phyloP scores from a whole-genome alignment of 2,329 filamentous ascomycete species.

The Colletotrichum endophyticum region DNA sequence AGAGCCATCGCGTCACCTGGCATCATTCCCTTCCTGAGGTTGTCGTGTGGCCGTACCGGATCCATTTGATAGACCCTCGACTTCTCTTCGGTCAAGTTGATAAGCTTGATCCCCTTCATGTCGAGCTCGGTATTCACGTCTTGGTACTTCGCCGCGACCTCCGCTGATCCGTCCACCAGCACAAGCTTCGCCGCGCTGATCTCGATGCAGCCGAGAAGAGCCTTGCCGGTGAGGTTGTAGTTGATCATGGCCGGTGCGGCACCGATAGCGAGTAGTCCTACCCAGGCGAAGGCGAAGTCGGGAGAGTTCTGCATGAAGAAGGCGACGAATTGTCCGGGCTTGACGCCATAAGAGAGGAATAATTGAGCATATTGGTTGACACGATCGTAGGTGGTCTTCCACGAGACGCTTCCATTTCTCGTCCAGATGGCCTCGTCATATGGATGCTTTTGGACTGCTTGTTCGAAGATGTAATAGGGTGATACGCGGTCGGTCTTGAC shows the following conservation, averaged over 20 bases:
- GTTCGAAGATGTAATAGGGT: constrained; percentile 70
- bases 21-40: constrained; percentile 56
- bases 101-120: constrained; percentile 55
- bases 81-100: constrained; percentile 45
- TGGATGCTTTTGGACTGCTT: constrained; percentile 54
- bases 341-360: constrained; percentile 63
- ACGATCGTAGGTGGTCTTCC: constrained; percentile 58
- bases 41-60: constrained; percentile 57
- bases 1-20: constrained; percentile 63
- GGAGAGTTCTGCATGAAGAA: constrained; percentile 72
- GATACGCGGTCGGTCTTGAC: constrained; percentile 59
- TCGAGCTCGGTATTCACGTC: constrained; percentile 58
- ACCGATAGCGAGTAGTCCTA: constrained; percentile 69
- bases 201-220: constrained; percentile 68
- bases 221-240: constrained; percentile 68
- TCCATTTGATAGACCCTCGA: constrained; percentile 47
- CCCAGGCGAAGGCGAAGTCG: constrained; percentile 70
- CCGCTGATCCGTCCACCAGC: constrained; percentile 61
- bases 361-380: constrained; percentile 66
- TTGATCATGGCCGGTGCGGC: constrained; percentile 75
- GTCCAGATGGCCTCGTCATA: constrained; percentile 71
- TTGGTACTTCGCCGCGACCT: constrained; percentile 61
- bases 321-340: constrained; percentile 64
- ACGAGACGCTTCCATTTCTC: constrained; percentile 64
- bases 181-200: constrained; percentile 61